Base-by-base conservation (phyloP, 129 eudicot genomes). In the Flaveria sonorensis region DNA sequence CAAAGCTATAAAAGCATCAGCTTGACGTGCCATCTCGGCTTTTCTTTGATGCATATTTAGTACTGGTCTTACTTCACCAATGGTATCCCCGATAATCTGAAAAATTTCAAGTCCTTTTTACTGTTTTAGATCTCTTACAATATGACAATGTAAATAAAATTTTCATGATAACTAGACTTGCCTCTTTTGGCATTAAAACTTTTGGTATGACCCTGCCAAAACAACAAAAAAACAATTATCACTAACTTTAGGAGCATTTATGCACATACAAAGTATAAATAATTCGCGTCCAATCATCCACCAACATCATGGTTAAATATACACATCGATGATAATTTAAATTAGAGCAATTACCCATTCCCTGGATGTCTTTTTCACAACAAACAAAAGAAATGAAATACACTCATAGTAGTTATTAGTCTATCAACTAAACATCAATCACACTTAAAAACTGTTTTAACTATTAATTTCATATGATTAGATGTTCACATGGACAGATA, bases 11-110 rank as follows among this genome's bases (percentile, higher is more conserved):
- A 92, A 92, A 8, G 98, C 98, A 73, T 92, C 98, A 4, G 98
- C 93, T 79, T 88, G 96, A 6, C 90, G 89, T 63, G 98, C 98
- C 98, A 92, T 92, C 83, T 92, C 98, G 6, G 98, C 98, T 76
- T 92, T 92, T 24, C 98, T 86, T 76, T 92, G 94, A 72, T 92
- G 98, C 98, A 92, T 92, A 30, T 88, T 85, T 3, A 88, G 84
- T 47, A 92, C 98, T 0, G 93, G 81, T 79, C 84, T 85, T 43
- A 92, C 96, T 75, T 92, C 96, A 69, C 98, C 98, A 11, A 88
- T 73, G 1, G 87, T 81, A 71, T 86, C 96, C 52, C 98, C 96
- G 0, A 88, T 91, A 9, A 91, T 91, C 96, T 90, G 52, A 30
- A 74, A 65, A 26, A 26, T 39, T 14, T 13, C 42, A 50, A 57